phyloP scores from a whole-genome alignment of 805 yeast genomes.

The Candida ulmi region DNA sequence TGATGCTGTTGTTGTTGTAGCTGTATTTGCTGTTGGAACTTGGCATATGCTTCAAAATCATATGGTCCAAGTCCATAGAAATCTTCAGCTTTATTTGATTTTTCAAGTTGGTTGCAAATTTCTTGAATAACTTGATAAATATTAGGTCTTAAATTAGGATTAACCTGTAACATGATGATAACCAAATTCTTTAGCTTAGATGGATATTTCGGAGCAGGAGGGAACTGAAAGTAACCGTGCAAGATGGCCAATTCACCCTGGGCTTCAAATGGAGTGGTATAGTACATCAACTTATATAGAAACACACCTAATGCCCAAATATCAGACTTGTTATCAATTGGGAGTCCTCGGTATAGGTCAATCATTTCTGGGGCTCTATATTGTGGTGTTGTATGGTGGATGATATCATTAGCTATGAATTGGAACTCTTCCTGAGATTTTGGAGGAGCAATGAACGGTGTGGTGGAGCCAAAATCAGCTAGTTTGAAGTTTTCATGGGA shows the following conservation, averaged over 20 bases:
- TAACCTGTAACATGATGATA: slow-evolving; percentile 74
- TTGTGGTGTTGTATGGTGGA: slow-evolving; percentile 92
- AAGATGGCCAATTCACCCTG: slow-evolving; percentile 82
- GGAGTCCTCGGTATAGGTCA: slow-evolving; percentile 73
- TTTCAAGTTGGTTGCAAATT: slow-evolving; percentile 54
- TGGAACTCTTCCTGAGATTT: slow-evolving; percentile 68
- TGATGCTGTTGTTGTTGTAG: slow-evolving; percentile 36
- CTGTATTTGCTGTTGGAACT: slow-evolving; percentile 36
- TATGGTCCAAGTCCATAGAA: slow-evolving; percentile 44
- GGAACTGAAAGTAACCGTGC: slow-evolving; percentile 78
- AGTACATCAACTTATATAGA: slow-evolving; percentile 83
- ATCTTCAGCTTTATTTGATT: slow-evolving; percentile 41
- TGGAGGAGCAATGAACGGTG: slow-evolving; percentile 69
- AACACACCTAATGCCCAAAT: slow-evolving; percentile 97
- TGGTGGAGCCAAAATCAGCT: slow-evolving; percentile 91
- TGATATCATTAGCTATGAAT: slow-evolving; percentile 73
- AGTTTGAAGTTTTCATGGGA: slow-evolving; percentile 64
- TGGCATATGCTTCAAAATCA: slow-evolving; percentile 49
- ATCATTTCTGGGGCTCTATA: slow-evolving; percentile 96
- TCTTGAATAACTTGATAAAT: slow-evolving; percentile 71
- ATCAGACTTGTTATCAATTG: slow-evolving; percentile 88
- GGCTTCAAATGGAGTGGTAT: slow-evolving; percentile 88
- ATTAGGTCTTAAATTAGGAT: slow-evolving; percentile 80
- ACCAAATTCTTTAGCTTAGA: slow-evolving; percentile 70
- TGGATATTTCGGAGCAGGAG: slow-evolving; percentile 62